Evolutionary conservation across 768 basidiomycete species (phyloP), one percentile per base, ranked within the genome.

Genomic region (Mrakia blollopis): DNA sequence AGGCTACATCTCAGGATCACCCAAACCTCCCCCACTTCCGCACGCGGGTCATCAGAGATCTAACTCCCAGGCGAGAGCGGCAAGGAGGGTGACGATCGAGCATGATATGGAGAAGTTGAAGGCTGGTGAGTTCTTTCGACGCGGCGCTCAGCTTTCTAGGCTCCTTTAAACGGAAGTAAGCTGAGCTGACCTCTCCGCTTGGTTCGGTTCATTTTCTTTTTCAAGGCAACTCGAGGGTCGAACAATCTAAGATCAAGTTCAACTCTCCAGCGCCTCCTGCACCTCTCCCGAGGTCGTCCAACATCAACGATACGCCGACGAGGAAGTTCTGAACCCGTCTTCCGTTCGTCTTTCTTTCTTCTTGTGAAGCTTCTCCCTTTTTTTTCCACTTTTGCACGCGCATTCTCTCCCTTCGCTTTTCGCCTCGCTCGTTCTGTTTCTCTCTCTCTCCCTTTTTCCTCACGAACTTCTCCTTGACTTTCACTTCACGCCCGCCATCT

Each of bases 1-100:
- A n/a, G n/a, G n/a, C 18, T 76, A 71, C 70, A 39, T 62, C 41
- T 69, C 69, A 1, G 41, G 54, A 21, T 35, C 52, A 0, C 68
- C 69, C 16, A 72, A 77, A 62, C 76, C 76, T 9, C 76, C 76
- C n/a, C 76, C 76, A 21, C 67, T 77, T 11, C 76, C 72, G 3
- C 72, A 77, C 16, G 72, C 71, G 6, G 50, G 47, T 2, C 76
- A 77, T 37, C 76, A 77, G 41, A 60, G 67, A 8, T 73, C 71
- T 4, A 77, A 77, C 65, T 67, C 72, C 6, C 63, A 61, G 16
- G 72, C 76, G 1, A 41, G 50, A 18, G 72, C 72, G 8, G 72
- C 63, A 2, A 47, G 72, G 21, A 72, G 72, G 25, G 44, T 77
- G 21, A 77, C 76, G 25, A 68, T 77, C 52, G 76, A 77, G 28